Conservation (phyloP, 768 basidiomycete genomes). For the Leccinum variicolor region DNA sequence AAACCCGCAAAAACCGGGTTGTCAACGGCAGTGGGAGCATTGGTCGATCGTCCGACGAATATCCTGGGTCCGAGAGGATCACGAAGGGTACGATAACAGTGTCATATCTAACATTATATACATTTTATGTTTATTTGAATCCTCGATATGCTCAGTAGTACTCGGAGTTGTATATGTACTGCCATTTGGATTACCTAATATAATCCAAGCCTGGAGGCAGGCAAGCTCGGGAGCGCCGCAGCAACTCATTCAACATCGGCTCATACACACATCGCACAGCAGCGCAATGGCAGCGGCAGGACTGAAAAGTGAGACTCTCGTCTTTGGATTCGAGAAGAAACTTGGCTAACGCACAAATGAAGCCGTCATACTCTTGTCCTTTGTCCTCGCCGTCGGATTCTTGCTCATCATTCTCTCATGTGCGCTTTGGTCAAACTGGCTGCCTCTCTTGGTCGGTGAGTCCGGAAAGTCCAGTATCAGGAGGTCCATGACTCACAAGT, state of each 20-base stretch:
- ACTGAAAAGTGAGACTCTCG: conserved; percentile 54
- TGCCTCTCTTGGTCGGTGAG: conserved; percentile 93
- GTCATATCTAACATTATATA: not conserved
- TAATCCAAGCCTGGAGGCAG: not conserved
- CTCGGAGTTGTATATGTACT: not conserved
- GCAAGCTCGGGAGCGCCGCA: conserved; percentile 8
- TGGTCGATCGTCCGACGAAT: conserved; percentile 34
- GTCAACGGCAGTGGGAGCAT: conserved; percentile 23
- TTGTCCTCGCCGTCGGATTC: conserved; percentile 97
- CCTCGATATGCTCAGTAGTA: not conserved
- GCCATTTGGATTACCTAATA: conserved; percentile 24
- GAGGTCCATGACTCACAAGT: not conserved
- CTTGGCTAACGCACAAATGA: conserved; percentile 4
- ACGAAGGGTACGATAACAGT: conserved; percentile 25
- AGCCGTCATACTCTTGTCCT: conserved; percentile 97
- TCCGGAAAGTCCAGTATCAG: conserved; percentile 5
- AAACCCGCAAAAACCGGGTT: conserved; percentile 25
- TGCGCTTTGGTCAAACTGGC: conserved; percentile 95
- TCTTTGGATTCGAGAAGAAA: not conserved
- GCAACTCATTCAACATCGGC: not conserved
- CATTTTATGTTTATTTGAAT: conserved; percentile 2
- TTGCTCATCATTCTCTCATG: conserved; percentile 96
- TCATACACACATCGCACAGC: not conserved
- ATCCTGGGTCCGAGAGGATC: conserved; percentile 33
- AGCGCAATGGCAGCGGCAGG: conserved; percentile 59